These are phyloP conservation scores for Penicillium coprophilum DNA, from an alignment of 495 filamentous ascomycete species.

Conservation along the genomic window DNA sequence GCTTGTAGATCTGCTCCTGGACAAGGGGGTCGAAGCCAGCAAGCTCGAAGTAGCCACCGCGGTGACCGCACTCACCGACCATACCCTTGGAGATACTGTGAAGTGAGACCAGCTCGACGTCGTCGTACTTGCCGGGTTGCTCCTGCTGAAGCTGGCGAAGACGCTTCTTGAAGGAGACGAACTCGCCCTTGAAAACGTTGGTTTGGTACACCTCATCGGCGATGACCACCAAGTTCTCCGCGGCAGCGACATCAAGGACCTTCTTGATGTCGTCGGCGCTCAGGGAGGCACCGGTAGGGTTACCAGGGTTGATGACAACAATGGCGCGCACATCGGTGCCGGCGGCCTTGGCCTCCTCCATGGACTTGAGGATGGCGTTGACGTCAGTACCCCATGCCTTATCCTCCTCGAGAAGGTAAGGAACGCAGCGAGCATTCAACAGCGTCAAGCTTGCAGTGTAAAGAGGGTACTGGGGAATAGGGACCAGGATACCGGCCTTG, in stretches of 20 bases:
- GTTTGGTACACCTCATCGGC: conserved; percentile 99
- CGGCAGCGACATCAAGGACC: conserved; percentile 79
- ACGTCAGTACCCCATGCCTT: conserved; percentile 86
- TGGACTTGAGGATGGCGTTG: conserved; percentile 64
- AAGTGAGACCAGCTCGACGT: conserved; percentile 81
- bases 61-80: conserved; percentile 97
- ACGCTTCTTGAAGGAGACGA: conserved; percentile 90
- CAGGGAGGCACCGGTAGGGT: conserved; percentile 90
- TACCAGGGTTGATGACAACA: conserved; percentile 97
- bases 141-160: conserved; percentile 81
- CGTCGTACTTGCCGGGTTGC: conserved; percentile 70
- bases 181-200: conserved; percentile 91
- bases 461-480: conserved; percentile 96
- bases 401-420: conserved; percentile 87
- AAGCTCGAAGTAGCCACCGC: conserved; percentile 95
- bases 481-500: conserved; percentile 84
- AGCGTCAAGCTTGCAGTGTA: conserved; percentile 92
- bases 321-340: conserved; percentile 87
- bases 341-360: conserved; percentile 66
- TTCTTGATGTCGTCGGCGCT: conserved; percentile 71
- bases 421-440: conserved; percentile 82
- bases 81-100: conserved; percentile 93
- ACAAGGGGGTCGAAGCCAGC: conserved; percentile 83
- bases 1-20: conserved; percentile 94
- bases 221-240: conserved; percentile 83